Percentiles rank a stretch among this genome's conserved stretches.
Conservation (phyloP, 805 yeast species). For the Wickerhamiella cacticola region DNA sequence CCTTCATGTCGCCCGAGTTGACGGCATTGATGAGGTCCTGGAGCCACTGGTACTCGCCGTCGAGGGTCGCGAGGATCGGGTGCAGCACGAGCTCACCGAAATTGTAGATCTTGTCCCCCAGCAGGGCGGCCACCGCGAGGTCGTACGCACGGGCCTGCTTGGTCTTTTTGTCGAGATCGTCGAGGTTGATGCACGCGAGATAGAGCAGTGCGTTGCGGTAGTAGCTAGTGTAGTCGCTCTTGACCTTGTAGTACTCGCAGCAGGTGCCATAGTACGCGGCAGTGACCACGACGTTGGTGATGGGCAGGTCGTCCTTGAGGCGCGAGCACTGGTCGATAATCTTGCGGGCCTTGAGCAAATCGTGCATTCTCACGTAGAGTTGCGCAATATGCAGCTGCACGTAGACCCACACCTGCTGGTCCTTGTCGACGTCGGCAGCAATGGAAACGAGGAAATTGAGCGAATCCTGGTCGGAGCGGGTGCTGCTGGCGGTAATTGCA, state of each 20-base stretch:
- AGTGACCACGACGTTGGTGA: slow-evolving; percentile 49
- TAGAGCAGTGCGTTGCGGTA: slow-evolving; percentile 73
- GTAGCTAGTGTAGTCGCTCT: slow-evolving; percentile 67
- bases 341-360: slow-evolving; percentile 50
- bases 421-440: slow-evolving; percentile 36
- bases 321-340: slow-evolving; percentile 50
- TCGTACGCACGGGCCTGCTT: slow-evolving; percentile 53
- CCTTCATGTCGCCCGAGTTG: slow-evolving; percentile 63
- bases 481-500: slow-evolving; percentile 43
- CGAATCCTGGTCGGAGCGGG: slow-evolving; percentile 37
- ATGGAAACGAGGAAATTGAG: slow-evolving; percentile 38
- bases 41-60: slow-evolving; percentile 53
- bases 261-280: slow-evolving; percentile 75
- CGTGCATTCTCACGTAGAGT: slow-evolving; percentile 44
- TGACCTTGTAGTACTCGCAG: slow-evolving; percentile 60
- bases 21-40: slow-evolving; percentile 55
- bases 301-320: slow-evolving; percentile 44
- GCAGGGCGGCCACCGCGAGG: slow-evolving; percentile 69
- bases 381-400: slow-evolving; percentile 66
- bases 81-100: slow-evolving; percentile 92
- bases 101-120: slow-evolving; percentile 87
- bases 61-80: slow-evolving; percentile 54
- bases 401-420: slow-evolving; percentile 36
- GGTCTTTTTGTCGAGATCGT: slow-evolving; percentile 31
- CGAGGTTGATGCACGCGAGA: slow-evolving; percentile 56